Conservation (phyloP, 164 flowering plant genomes). For the Stephania cephalantha region DNA sequence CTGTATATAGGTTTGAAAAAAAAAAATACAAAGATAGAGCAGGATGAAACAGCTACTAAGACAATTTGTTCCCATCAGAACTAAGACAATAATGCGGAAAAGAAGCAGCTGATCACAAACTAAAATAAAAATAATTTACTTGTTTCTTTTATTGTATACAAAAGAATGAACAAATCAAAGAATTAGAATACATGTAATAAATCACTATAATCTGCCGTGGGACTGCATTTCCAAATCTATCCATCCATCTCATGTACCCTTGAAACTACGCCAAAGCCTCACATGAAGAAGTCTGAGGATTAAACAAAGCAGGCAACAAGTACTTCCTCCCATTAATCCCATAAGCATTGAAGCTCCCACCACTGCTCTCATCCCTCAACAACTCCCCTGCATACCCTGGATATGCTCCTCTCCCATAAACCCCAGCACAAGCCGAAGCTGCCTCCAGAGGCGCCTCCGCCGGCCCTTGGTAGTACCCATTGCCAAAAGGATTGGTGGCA, state of each 20-base stretch:
- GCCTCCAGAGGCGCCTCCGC: conserved; percentile 69
- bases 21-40: too few species aligned
- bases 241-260: neutral
- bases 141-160: neutral
- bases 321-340: conserved; percentile 8
- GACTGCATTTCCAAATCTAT: neutral
- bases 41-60: too few species aligned
- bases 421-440: conserved; percentile 70
- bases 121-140: too few species aligned
- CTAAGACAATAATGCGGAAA: too few species aligned
- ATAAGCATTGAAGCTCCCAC: conserved; percentile 5
- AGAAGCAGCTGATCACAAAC: too few species aligned
- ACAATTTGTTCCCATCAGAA: too few species aligned
- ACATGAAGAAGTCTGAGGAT: conserved; percentile 2
- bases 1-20: too few species aligned
- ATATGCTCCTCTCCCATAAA: conserved; percentile 63
- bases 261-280: neutral
- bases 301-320: conserved; percentile 8
- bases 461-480: conserved; percentile 74
- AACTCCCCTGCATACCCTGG: conserved; percentile 74
- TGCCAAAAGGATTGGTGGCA: conserved; percentile 66
- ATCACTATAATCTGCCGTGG: too few species aligned
- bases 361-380: neutral
- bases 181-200: neutral
- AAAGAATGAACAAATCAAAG: neutral